Percentiles rank a stretch among this genome's conserved stretches.
phyloP scores from a whole-genome alignment of 139 green algal species.

The Picochlorum costavermella region DNA sequence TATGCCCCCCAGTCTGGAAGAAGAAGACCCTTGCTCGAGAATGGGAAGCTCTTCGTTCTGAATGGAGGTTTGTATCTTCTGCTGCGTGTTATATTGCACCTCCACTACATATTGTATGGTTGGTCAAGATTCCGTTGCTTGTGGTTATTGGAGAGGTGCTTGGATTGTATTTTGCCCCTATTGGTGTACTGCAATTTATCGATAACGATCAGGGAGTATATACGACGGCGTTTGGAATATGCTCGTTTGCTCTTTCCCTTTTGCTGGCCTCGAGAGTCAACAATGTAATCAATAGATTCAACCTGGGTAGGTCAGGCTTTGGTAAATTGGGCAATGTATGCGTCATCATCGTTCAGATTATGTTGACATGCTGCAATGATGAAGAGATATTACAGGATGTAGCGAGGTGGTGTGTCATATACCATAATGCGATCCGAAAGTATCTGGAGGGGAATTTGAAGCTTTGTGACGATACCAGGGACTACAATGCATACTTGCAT shows the following conservation, averaged over 20 bases:
- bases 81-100: not conserved
- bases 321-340: not conserved
- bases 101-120: not conserved
- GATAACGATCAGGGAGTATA: not conserved
- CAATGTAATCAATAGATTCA: not conserved
- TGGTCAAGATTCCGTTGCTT: conserved; percentile 1
- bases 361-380: not conserved
- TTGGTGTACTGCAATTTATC: not conserved
- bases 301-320: not conserved
- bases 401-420: conserved; percentile 5
- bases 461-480: not conserved
- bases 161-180: conserved; percentile 3
- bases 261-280: not conserved
- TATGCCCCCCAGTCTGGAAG: not conserved
- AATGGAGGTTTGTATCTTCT: not conserved
- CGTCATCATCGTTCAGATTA: conserved; percentile 1
- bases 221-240: conserved; percentile 3
- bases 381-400: not conserved
- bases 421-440: conserved; percentile 1
- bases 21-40: not conserved
- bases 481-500: conserved; percentile 5
- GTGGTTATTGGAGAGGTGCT: not conserved
- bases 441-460: conserved; percentile 6
- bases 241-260: not conserved
- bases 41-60: conserved; percentile 1